These are phyloP conservation scores for Aspergillus mulundensis DNA, from an alignment of 495 filamentous ascomycete genomes.

Conservation along the genomic window DNA sequence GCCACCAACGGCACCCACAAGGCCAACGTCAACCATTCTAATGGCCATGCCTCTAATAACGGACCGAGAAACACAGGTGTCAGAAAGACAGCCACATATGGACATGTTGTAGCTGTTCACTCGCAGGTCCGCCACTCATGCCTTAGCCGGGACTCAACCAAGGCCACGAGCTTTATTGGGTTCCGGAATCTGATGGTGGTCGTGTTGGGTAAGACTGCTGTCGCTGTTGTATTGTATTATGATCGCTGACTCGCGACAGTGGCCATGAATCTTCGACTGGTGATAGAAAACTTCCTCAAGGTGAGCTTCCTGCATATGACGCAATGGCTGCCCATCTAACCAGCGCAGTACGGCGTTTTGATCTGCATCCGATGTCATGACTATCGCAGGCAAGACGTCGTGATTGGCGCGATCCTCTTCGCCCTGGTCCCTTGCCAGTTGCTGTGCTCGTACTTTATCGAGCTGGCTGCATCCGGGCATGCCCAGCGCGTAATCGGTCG, in stretches of 20 bases:
- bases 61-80: neutral
- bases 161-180: conserved; percentile 78
- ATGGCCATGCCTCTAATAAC: conserved; percentile 5
- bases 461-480: conserved; percentile 70
- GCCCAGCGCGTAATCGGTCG: conserved; percentile 63
- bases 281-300: conserved; percentile 97
- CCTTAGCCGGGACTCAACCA: conserved; percentile 74
- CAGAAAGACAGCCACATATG: conserved; percentile 58
- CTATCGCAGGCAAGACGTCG: conserved; percentile 72
- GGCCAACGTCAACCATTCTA: neutral
- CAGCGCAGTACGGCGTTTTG: conserved; percentile 78
- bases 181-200: conserved; percentile 97
- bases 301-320: conserved; percentile 35
- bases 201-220: conserved; percentile 61
- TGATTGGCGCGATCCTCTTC: conserved; percentile 71
- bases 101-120: conserved; percentile 85
- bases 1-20: neutral
- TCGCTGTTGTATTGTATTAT: neutral
- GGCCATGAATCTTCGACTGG: conserved; percentile 85
- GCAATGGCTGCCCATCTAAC: conserved; percentile 8
- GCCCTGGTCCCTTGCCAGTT: conserved; percentile 85
- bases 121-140: conserved; percentile 66
- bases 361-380: conserved; percentile 91
- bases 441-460: conserved; percentile 82
- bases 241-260: conserved; percentile 46